phyloP scores from a whole-genome alignment of 768 basidiomycete species.

The Mycena vitilis region DNA sequence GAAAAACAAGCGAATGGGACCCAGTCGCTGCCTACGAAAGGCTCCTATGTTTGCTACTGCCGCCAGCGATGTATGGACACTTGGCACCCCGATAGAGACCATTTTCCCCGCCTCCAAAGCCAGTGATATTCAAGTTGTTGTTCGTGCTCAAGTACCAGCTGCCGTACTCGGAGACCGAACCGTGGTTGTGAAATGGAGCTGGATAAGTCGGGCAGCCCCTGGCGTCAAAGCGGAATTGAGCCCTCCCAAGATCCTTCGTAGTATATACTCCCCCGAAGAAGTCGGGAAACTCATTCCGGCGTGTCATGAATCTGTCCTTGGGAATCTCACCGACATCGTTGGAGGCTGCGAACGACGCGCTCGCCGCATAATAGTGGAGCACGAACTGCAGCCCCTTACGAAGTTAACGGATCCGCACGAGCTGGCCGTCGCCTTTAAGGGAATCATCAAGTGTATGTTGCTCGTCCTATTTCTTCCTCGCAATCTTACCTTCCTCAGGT shows the following conservation, averaged over 20 bases:
- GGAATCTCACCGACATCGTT: not conserved
- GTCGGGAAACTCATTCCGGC: not conserved
- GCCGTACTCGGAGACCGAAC: no score
- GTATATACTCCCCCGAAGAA: not conserved
- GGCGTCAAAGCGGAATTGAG: not conserved
- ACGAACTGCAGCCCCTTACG: slow-evolving; percentile 28
- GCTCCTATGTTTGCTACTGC: no score
- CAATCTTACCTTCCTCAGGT: slow-evolving; percentile 13
- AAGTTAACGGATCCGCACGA: slow-evolving; percentile 36
- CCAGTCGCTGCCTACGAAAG: no score
- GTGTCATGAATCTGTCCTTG: not conserved
- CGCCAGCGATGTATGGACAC: no score
- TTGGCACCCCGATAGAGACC: no score
- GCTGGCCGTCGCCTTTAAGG: slow-evolving; percentile 17
- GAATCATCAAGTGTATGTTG: not conserved
- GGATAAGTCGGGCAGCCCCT: no score
- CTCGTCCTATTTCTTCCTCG: not conserved
- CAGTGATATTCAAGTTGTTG: no score
- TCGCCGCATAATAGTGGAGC: slow-evolving; percentile 13
- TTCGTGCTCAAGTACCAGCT: no score
- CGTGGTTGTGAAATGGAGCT: slow-evolving; percentile 19
- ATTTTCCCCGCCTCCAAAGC: no score
- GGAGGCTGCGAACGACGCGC: slow-evolving; percentile 4
- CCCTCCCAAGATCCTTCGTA: not conserved
- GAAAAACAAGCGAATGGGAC: no score